Evolutionary conservation across 176 grass and related monocot species (phyloP).

Genomic region (Saccharum spontaneum): DNA sequence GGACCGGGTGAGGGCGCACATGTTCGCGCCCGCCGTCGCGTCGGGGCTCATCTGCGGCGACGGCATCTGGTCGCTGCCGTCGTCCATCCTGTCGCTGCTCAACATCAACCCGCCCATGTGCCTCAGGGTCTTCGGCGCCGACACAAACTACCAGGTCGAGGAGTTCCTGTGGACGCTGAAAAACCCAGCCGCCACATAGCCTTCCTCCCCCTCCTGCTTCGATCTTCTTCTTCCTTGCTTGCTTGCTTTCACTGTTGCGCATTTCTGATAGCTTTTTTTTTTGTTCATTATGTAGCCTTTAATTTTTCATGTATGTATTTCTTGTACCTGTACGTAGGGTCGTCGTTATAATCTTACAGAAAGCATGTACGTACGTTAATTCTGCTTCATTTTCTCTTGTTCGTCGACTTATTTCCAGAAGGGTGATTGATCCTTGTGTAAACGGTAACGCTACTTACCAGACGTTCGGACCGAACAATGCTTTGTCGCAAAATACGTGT

Average conservation of each 20-base stretch:
- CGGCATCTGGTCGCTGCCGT: slow-evolving; percentile 49
- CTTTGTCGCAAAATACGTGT: no score
- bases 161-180: slow-evolving; percentile 31
- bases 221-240: not conserved
- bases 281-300: no score
- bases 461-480: no score
- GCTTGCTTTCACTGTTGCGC: not conserved
- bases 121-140: slow-evolving; percentile 46
- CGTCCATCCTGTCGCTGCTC: slow-evolving; percentile 32
- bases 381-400: no score
- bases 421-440: no score
- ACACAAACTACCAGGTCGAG: slow-evolving; percentile 44
- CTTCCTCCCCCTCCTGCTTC: rapidly evolving
- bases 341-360: no score
- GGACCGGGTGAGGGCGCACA: slow-evolving; percentile 25
- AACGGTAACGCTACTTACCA: no score
- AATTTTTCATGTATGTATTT: no score
- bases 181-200: not conserved
- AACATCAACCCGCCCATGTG: slow-evolving; percentile 50
- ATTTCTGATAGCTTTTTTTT: no score
- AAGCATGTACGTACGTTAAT: no score
- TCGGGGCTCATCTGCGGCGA: slow-evolving; percentile 61
- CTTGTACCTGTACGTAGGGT: no score
- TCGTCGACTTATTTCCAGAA: no score
- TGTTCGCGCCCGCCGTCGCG: slow-evolving; percentile 43